These are phyloP conservation scores for Pestalotiopsis sp. DNA, from an alignment of 2,329 filamentous ascomycete genomes.

Conservation along the genomic window DNA sequence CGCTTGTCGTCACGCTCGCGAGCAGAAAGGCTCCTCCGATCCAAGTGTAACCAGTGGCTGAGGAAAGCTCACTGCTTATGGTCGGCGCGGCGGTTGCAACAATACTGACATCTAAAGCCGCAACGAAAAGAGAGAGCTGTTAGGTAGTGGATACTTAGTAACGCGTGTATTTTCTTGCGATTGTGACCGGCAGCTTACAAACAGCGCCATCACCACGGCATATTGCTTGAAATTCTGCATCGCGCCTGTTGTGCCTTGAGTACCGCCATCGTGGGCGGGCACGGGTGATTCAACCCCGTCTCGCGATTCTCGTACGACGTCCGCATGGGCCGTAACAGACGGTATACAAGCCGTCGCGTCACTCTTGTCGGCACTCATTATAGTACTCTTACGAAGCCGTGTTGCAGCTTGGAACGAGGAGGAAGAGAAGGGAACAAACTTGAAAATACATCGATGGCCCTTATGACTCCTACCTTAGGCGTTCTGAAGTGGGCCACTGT, in stretches of 20 bases:
- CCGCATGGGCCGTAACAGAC: neutral
- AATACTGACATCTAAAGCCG: conserved; percentile 1
- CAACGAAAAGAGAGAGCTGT: conserved; percentile 2
- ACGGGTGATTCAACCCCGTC: neutral
- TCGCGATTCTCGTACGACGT: neutral
- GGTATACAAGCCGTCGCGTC: neutral
- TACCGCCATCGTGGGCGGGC: neutral
- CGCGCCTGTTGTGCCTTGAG: neutral
- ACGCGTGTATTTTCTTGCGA: neutral
- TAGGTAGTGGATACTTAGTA: neutral
- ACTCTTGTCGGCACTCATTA: neutral
- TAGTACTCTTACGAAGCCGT: neutral
- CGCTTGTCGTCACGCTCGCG: neutral
- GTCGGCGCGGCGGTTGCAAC: conserved; percentile 7
- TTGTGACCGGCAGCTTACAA: neutral
- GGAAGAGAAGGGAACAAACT: neutral
- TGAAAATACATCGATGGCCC: neutral
- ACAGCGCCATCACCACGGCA: neutral
- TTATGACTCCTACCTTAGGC: neutral
- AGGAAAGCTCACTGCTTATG: conserved; percentile 3
- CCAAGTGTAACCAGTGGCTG: conserved; percentile 1
- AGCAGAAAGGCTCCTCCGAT: conserved; percentile 1
- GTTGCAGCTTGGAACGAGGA: neutral
- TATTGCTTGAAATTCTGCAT: neutral
- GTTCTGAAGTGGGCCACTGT: neutral